A percentile compares a stretch with the other conserved stretches of the same genome.
Conservation (phyloP, 768 basidiomycete genomes). For the button mushroom (Agaricus bisporus) region DNA sequence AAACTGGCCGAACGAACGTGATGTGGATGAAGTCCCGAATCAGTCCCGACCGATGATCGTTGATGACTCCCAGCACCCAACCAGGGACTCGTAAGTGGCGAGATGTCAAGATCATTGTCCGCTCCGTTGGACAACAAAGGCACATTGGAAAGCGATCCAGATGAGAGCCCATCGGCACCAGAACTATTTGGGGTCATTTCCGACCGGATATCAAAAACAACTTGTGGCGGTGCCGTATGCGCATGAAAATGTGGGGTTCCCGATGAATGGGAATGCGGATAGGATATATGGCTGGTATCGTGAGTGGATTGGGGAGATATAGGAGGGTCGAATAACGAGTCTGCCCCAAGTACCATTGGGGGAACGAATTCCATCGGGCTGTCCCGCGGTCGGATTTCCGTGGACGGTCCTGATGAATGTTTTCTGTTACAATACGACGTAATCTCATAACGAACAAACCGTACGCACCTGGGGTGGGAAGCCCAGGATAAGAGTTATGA, state of each 20-base stretch:
- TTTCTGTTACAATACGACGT: too few relatives aligned
- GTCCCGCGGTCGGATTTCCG: conserved; percentile 58
- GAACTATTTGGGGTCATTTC: conserved; percentile 8
- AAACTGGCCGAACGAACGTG: background rate
- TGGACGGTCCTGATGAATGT: conserved; percentile 43
- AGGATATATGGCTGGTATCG: background rate
- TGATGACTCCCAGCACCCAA: conserved; percentile 34
- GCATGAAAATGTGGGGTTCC: conserved; percentile 16
- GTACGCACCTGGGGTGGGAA: conserved; percentile 26
- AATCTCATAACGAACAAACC: background rate
- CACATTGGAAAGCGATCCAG: conserved; percentile 8
- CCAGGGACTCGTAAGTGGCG: conserved; percentile 79
- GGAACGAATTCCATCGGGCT: conserved; percentile 53
- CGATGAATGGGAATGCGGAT: conserved; percentile 9
- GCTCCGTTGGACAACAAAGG: conserved; percentile 28
- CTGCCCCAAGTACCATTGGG: conserved; percentile 50
- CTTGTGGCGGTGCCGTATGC: conserved; percentile 50
- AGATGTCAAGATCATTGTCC: conserved; percentile 68
- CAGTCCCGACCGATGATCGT: background rate
- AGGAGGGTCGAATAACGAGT: conserved; percentile 14
- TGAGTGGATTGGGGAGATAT: conserved; percentile 8
- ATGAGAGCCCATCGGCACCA: conserved; percentile 25
- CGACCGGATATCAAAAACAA: conserved; percentile 46
- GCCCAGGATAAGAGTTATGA: conserved; percentile 12
- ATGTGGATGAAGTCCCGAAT: background rate